Evolutionary conservation across 495 filamentous ascomycete genomes (phyloP).

Genomic region (Talaromyces adpressus): DNA sequence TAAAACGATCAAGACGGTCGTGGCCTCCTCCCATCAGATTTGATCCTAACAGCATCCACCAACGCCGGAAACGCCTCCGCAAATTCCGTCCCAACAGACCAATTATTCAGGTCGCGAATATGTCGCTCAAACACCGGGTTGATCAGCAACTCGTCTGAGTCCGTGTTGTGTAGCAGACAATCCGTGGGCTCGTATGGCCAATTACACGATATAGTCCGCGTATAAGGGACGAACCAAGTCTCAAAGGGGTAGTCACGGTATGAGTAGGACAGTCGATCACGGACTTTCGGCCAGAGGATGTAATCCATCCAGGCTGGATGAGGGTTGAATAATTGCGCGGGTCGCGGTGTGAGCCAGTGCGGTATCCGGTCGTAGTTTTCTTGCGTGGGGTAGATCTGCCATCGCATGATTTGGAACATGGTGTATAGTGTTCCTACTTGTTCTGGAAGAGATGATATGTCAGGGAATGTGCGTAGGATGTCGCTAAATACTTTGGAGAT

Average conservation of each 20-base stretch:
- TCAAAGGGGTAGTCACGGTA: slow-evolving; percentile 57
- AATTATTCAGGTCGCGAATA: slow-evolving; percentile 59
- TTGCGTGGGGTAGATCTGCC: slow-evolving; percentile 66
- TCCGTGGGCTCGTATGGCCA: slow-evolving; percentile 71
- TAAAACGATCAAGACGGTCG: background rate
- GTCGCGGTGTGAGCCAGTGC: slow-evolving; percentile 54
- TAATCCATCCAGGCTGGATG: slow-evolving; percentile 78
- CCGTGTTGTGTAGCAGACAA: slow-evolving; percentile 47
- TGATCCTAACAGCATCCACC: slow-evolving; percentile 45
- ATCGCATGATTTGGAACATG: slow-evolving; percentile 82
- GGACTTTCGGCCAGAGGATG: slow-evolving; percentile 67
- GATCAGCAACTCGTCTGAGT: slow-evolving; percentile 55
- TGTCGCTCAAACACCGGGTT: slow-evolving; percentile 78
- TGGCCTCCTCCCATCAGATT: slow-evolving; percentile 14
- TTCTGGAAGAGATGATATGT: slow-evolving; percentile 61
- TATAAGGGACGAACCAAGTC: slow-evolving; percentile 73
- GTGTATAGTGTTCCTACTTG: slow-evolving; percentile 69
- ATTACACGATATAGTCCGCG: slow-evolving; percentile 61
- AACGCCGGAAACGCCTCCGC: slow-evolving; percentile 53
- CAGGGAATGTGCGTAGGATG: slow-evolving; percentile 67
- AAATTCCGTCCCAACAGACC: slow-evolving; percentile 69
- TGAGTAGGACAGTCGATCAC: slow-evolving; percentile 48
- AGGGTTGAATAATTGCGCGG: slow-evolving; percentile 49
- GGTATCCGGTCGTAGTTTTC: slow-evolving; percentile 71
- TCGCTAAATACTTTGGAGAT: slow-evolving; percentile 78